Conservation (phyloP, 1,284 basidiomycete genomes). For the Macrocybe sp. region DNA sequence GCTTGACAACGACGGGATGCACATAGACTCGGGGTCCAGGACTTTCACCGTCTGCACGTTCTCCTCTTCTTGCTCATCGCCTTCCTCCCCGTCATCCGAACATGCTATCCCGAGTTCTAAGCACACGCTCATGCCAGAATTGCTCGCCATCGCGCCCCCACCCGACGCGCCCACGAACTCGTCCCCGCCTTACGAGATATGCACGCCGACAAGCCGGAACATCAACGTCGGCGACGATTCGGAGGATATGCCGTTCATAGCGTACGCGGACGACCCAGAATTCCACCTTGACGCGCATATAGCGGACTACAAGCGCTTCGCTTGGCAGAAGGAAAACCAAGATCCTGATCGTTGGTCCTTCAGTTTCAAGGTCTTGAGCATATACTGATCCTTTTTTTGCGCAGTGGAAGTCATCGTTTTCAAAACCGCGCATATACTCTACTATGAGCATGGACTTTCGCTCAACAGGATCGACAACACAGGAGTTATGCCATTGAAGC, state of each 20-base stretch:
- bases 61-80: too few relatives aligned
- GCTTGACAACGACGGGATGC: too few relatives aligned
- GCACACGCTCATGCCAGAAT: slow-evolving; percentile 6
- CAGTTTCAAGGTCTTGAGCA: neutral
- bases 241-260: slow-evolving; percentile 50
- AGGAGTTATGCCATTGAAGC: slow-evolving; percentile 33
- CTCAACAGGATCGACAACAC: slow-evolving; percentile 39
- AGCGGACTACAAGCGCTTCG: slow-evolving; percentile 36
- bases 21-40: too few relatives aligned
- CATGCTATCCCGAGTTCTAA: neutral
- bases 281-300: slow-evolving; percentile 39
- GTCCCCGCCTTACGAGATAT: slow-evolving; percentile 43
- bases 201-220: slow-evolving; percentile 40
- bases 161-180: slow-evolving; percentile 17
- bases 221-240: slow-evolving; percentile 53
- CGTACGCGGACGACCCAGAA: slow-evolving; percentile 46
- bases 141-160: slow-evolving; percentile 1
- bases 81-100: too few relatives aligned
- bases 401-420: slow-evolving; percentile 40
- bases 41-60: too few relatives aligned
- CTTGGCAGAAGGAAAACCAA: slow-evolving; percentile 36
- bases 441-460: slow-evolving; percentile 27
- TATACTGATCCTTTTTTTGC: neutral
- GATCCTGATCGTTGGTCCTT: slow-evolving; percentile 7
- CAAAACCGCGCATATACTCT: slow-evolving; percentile 38